A percentile compares a stretch with the other conserved stretches of the same genome.
These are phyloP conservation scores for Euphorbia peplus DNA, from an alignment of 345 rosid genomes.

Conservation along the genomic window DNA sequence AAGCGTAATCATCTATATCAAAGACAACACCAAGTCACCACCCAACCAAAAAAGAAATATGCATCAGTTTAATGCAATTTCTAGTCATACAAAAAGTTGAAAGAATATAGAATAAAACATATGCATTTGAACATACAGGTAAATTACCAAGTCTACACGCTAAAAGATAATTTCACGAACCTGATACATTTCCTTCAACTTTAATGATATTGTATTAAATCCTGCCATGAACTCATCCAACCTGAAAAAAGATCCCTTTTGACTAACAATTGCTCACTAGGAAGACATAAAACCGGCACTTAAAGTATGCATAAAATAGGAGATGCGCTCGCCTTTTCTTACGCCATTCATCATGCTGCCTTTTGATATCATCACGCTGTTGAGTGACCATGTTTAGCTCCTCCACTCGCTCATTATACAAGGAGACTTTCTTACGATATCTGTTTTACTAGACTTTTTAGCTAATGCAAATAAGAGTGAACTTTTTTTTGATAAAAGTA, in stretches of 20 bases:
- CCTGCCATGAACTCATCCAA: constrained; percentile 99
- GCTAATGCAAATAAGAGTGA: background rate
- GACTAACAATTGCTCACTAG: constrained; percentile 18
- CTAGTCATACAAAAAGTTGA: background rate
- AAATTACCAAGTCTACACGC: background rate
- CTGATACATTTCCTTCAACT: constrained; percentile 99
- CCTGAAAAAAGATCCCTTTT: constrained; percentile 41
- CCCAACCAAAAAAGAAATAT: background rate
- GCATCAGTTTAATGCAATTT: background rate
- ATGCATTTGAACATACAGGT: background rate
- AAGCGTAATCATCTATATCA: constrained; percentile 84
- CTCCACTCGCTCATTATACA: constrained; percentile 72
- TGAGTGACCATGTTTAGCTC: constrained; percentile 73
- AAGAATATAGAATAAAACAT: background rate
- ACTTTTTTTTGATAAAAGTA: background rate
- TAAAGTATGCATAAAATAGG: background rate
- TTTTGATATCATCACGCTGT: constrained; percentile 82
- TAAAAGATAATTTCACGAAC: constrained; percentile 32
- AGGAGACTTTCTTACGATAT: constrained; percentile 67
- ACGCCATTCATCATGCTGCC: constrained; percentile 80
- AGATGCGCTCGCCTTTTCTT: constrained; percentile 60
- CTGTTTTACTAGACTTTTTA: constrained; percentile 33
- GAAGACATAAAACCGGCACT: background rate
- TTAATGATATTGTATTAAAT: constrained; percentile 84
- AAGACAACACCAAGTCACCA: background rate